Evolutionary conservation across 768 basidiomycete genomes (phyloP), one percentile per base, ranked within the genome.

Genomic region (Kwoniella botswanensis): DNA sequence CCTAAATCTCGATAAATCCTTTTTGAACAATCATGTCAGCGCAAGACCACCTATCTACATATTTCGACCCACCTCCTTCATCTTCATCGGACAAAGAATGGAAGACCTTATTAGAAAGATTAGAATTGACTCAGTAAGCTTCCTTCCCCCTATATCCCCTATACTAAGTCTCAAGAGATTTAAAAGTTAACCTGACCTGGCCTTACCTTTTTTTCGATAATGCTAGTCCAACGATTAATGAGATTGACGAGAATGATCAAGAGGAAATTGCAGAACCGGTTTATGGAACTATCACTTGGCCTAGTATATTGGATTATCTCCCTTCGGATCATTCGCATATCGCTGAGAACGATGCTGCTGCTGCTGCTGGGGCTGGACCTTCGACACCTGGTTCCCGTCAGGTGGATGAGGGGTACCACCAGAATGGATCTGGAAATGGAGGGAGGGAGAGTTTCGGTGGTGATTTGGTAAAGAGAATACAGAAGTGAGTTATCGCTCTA

Each of bases 41-140:
- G 12, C 60, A 68, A 43, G 41, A 46, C 17, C 67, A 68, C 42
- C 26, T 68, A 17, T 42, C 61, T 26, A 62, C 26, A 9, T 63
- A 63, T 10, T 68, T 68, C 61, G 60, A 53, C 22, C 9, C 15
- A 2, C 56, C 44, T 7, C 15, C 58, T 0, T 42, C 50, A 18
- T 53, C 58, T n/a, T 57, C 63, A 26, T 26, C 54, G 12, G 63
- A 65, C 56, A 54, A 41, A 21, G 68, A 70, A 22, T 70, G 68
- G 68, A 63, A 70, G 43, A 53, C 42, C 3, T 24, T 70, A 22
- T 59, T 70, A 29, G 24, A 22, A 15, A 15, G 55, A 58, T 67
- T 53, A 53, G 24, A 67, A 17, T 12, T 17, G 13, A 4, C 29
- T 10, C 65, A 67, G 65, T 67, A 50, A 46, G 65, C 55, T 15